Evolutionary conservation across 495 filamentous ascomycete species (phyloP), one percentile per base, ranked within the genome.

Genomic region (Corynascus novoguineensis): DNA sequence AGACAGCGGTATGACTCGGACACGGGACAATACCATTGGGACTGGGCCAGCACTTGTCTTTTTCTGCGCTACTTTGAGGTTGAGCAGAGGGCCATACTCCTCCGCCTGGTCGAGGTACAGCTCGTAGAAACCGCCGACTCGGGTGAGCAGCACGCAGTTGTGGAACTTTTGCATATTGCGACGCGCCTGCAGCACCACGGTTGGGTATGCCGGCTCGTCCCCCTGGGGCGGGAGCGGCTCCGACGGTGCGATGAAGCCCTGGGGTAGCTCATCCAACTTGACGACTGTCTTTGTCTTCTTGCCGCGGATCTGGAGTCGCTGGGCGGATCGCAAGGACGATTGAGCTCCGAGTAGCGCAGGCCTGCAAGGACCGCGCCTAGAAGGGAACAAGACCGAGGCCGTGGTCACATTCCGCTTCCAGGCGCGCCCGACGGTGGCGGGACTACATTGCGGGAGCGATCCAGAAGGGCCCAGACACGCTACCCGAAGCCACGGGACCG

Each of bases 101-200:
- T 92, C 87, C 7, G 93, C 93, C 66, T 97, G 89, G 55, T 92
- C 85, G 66, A 97, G 92, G 71, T 97, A 98, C 50, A 98, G 74
- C 81, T 97, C 93, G 73, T 97, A 98, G 71, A 98, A 98, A 51
- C 88, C 83, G 47, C 93, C 93, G 14, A 98, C 89, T 34, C 92
- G 80, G 4, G 93, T 98, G 52, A 98, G 73, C 21, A 98, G 67
- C 24, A 97, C 86, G 70, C 90, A 95, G 60, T 91, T 88, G 62
- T 85, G 82, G 74, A 95, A 96, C 60, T 85, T 89, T 55, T 82
- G 80, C 87, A 98, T 96, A 67, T 95, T 92, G 57, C 86, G 87
- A 34, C 83, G 79, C n/a, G 89, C 90, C 64, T 95, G 89, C 61
- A 88, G 84, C n/a, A 97, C 75, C 11, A 96, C 89, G 11, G 88